Conservation (phyloP, 768 basidiomycete genomes). For the Lenzites betulinus region DNA sequence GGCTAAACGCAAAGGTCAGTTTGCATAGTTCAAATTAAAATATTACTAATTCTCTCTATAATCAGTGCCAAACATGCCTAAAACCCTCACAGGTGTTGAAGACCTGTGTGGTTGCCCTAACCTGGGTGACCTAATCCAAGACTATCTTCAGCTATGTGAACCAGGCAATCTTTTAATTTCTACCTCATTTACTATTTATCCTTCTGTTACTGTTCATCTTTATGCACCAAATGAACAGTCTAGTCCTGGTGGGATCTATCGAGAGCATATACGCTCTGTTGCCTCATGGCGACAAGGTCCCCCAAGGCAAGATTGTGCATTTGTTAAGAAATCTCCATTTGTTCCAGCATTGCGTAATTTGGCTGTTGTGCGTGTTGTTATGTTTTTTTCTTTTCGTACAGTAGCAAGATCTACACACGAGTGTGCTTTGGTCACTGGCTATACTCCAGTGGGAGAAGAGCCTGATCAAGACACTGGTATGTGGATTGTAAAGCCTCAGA, state of each 20-base stretch:
- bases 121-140: not conserved
- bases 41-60: not conserved
- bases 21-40: too few species aligned
- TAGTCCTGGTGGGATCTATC: not conserved
- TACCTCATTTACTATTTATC: not conserved
- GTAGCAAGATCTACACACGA: conserved; percentile 24
- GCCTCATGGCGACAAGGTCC: not conserved
- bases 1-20: not conserved
- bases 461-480: conserved; percentile 31
- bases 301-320: not conserved
- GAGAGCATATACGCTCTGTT: not conserved
- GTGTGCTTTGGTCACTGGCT: conserved; percentile 2
- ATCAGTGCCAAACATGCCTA: too few species aligned
- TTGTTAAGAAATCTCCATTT: not conserved
- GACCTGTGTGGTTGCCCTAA: not conserved
- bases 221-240: not conserved
- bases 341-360: not conserved
- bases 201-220: not conserved
- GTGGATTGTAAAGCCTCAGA: conserved; percentile 28
- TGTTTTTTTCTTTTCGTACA: not conserved
- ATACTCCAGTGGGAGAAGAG: not conserved
- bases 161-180: not conserved
- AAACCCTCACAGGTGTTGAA: not conserved
- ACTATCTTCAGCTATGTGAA: not conserved
- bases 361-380: not conserved